Conservation (phyloP, 2,329 filamentous ascomycete species). For the Colletotrichum sp. region DNA sequence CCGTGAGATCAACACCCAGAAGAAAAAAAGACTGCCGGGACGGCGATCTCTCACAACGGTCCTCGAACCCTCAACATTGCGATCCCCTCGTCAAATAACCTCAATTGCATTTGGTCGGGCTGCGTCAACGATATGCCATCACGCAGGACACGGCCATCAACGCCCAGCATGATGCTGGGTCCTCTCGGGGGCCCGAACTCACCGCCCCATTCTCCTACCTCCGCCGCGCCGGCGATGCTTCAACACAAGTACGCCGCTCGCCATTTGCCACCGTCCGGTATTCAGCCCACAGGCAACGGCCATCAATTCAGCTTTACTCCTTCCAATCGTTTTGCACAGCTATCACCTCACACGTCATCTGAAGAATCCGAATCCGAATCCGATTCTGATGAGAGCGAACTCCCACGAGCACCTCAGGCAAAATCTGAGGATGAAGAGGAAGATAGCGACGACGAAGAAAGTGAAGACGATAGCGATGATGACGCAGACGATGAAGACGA, state of each 20-base stretch:
- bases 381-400: neutral
- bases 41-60: neutral
- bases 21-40: neutral
- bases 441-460: constrained; percentile 5
- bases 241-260: constrained; percentile 35
- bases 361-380: constrained; percentile 20
- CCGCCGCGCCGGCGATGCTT: constrained; percentile 34
- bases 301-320: constrained; percentile 45
- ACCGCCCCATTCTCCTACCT: constrained; percentile 52
- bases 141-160: constrained; percentile 42
- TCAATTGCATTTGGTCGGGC: neutral
- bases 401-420: neutral
- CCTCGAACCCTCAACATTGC: neutral
- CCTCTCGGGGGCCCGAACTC: constrained; percentile 45
- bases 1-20: constrained; percentile 10
- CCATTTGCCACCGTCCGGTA: constrained; percentile 39
- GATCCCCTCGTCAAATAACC: neutral
- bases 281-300: constrained; percentile 45
- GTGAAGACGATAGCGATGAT: neutral
- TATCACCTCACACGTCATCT: constrained; percentile 34
- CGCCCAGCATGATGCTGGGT: constrained; percentile 43
- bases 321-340: constrained; percentile 29
- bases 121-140: constrained; percentile 28
- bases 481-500: constrained; percentile 11
- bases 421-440: constrained; percentile 1